Evolutionary conservation across 352 stramenopile species (phyloP), one percentile per base, ranked within the genome.

Genomic region (Pythium scleroteichum): DNA sequence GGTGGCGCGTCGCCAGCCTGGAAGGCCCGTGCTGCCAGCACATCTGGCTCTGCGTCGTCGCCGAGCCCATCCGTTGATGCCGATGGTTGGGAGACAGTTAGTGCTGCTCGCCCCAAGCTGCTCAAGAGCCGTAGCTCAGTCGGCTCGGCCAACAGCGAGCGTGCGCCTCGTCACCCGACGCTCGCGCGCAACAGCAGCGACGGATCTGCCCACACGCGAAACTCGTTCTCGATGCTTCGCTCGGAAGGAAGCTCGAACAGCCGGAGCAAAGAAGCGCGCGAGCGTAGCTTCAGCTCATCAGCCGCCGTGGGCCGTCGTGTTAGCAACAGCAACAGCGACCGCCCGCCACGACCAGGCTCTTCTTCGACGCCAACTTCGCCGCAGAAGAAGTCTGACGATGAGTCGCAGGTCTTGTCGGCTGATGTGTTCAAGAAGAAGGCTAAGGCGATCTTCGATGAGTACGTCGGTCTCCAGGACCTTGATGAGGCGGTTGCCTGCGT

Each of bases 391-490:
- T 45, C 52, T 35, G 55, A 50, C 3, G 55, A 78, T 19, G 58
- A 58, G n/a, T 35, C 64, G 4, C 24, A 39, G 19, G 0, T 55
- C n/a, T 52, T 90, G 32, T 77, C 78, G 0, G 68, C 78, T 4
- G 80, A 83, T 3, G 77, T 58, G 3, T 87, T 92, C 39, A 81
- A 87, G 54, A 98, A 97, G 70, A 85, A 97, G 68, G 68, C 83
- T 29, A 92, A 91, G 65, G 73, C 88, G 19, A 91, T 90, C 55
- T 63, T 97, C 10, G 71, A 91, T 6, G 82, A 95, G 62, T 97
- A 85, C 59, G 94, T 95, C 58, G 80, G 85, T 55, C 70, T 84
- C 41, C 79, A 94, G 35, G 90, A 97, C 63, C 49, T 92, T 22
- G 84, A 95, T n/a, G 90, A 95, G 38, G 85, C 77, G 3, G 69